Base-by-base conservation (phyloP, 2,329 filamentous ascomycete genomes). In the Fusarium tjaetaba region DNA sequence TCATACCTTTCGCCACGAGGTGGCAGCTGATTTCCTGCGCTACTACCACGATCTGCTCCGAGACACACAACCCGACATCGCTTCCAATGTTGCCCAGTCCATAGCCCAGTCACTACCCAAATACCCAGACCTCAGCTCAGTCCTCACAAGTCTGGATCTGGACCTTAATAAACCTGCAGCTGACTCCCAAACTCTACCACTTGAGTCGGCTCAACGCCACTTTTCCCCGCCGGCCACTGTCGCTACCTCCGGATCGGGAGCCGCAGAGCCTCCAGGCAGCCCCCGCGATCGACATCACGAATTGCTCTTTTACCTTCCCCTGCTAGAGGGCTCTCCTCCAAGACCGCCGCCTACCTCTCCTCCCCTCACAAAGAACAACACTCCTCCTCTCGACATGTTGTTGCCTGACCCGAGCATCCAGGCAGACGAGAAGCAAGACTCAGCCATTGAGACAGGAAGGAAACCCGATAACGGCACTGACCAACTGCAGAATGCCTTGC, bases 271-370 rank as follows among this genome's bases (percentile, higher is more conserved):
- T 72, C 82, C 82, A 56, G 77, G 82, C 73, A 85, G 84, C 76
- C 85, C 85, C 57, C 87, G 87, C 81, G 87, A 88, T 66, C 86
- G 88, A 68, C 89, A 91, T 73, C 82, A 83, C 77, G 89, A 91
- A 74, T 87, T 92, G 72, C 81, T 92, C 67, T 92, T 92, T 77
- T 92, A 88, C 76, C 85, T 92, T 62, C 89, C 90, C 49, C 83
- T 92, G 62, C 86, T 92, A 61, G 90, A 91, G 73, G 84, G 84
- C 70, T 77, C 78, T 65, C 76, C 77, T 57, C 76, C 77, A 53
- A 67, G 71, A 62, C 70, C 75, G 49, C 76, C 77, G 49, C 76
- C 77, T 43, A 53, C 34, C 42, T 68, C 73, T 34, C 61, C 76
- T 61, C 71, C 71, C 42, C 56, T 73, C 45, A 61, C 76, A 61